A percentile compares a stretch with the other conserved stretches of the same genome.
Conservation (phyloP, 176 grass and related monocot genomes). For the Triticum dicoccoides region DNA sequence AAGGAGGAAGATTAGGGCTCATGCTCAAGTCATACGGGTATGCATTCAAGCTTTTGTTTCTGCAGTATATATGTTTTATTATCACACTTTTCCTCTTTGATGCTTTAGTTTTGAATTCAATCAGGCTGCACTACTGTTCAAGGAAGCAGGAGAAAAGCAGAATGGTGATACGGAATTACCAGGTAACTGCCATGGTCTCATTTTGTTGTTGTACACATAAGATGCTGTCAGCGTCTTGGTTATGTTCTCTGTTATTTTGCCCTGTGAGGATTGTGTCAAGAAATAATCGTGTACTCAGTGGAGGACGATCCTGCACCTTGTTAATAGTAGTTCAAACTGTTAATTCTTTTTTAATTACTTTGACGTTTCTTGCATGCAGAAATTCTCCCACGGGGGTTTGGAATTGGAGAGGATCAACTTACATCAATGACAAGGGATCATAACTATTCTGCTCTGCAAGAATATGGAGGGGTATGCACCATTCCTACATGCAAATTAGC, state of each 20-base stretch:
- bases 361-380: constrained; percentile 37
- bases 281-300: constrained; percentile 6
- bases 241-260: constrained; percentile 13
- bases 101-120: constrained; percentile 31
- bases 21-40: constrained; percentile 99
- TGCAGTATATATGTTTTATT: background rate
- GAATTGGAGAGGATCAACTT: constrained; percentile 64
- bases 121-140: constrained; percentile 94
- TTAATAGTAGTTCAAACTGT: background rate
- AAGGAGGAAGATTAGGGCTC: constrained; percentile 82
- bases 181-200: constrained; percentile 36
- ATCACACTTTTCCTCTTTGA: constrained; percentile 15
- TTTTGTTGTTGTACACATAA: background rate
- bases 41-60: constrained; percentile 33
- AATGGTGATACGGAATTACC: constrained; percentile 29
- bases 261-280: constrained; percentile 6
- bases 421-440: constrained; percentile 79
- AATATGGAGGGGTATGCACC: constrained; percentile 78
- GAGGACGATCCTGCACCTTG: constrained; percentile 1
- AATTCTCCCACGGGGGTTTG: constrained; percentile 42
- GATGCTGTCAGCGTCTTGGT: background rate
- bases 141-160: constrained; percentile 75
- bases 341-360: constrained; percentile 27
- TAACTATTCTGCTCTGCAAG: constrained; percentile 72
- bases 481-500: constrained; percentile 25